Conservation (phyloP, 106 monocot genomes). For the Platanthera zijinensis region DNA sequence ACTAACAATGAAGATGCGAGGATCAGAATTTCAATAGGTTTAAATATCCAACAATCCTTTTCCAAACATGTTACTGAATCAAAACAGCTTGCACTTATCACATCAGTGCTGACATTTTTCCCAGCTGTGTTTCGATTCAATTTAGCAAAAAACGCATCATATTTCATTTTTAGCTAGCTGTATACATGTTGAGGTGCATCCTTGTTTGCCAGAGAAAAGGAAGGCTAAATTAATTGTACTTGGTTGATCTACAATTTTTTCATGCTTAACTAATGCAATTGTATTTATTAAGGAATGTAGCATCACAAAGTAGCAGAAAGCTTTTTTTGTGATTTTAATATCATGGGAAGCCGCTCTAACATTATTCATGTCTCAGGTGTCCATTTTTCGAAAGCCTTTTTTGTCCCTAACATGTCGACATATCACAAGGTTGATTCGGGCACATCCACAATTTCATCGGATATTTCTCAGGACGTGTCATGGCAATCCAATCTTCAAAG, state of each 20-base stretch:
- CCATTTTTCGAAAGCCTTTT: constrained; percentile 70
- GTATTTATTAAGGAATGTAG: not conserved
- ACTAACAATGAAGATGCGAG: too few species aligned
- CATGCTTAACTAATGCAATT: not conserved
- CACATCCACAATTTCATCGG: constrained; percentile 26
- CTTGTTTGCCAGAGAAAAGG: too few species aligned
- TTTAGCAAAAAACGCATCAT: too few species aligned
- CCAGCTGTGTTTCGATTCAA: too few species aligned
- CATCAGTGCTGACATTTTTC: too few species aligned
- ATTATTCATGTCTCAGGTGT: constrained; percentile 33
- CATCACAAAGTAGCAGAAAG: not conserved
- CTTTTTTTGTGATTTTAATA: not conserved
- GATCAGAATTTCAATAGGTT: too few species aligned
- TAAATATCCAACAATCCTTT: too few species aligned
- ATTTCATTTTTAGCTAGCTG: too few species aligned
- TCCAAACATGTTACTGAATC: too few species aligned
- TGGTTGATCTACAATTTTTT: not conserved
- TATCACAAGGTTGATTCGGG: constrained; percentile 46
- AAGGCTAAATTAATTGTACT: too few species aligned
- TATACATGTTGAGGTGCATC: too few species aligned
- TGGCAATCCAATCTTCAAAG: constrained; percentile 68
- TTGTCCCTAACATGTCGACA: constrained; percentile 61
- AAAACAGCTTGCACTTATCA: too few species aligned
- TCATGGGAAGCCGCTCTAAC: not conserved
- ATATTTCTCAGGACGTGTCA: constrained; percentile 39